Base-by-base conservation (phyloP, 495 filamentous ascomycete species). In the Cercophora sp. region DNA sequence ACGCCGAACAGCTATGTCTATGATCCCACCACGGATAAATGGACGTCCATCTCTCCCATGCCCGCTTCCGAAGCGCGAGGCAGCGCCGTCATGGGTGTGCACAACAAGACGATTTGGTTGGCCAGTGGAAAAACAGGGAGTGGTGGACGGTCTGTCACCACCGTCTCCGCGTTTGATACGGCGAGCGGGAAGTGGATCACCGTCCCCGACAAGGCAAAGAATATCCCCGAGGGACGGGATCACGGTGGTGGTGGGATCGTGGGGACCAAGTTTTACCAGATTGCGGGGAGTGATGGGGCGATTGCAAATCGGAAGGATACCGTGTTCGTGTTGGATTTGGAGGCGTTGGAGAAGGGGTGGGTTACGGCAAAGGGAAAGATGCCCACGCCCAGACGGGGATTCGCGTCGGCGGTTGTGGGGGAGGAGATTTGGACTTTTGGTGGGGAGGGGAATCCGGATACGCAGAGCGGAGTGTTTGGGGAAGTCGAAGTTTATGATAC, bases 401-500 rank as follows among this genome's bases (percentile, higher is more conserved):
- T 72, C 8, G 56, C 63, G 1, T 52, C 55, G 15, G 72, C 56
- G 0, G 61, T 59, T 3, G 53, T 74, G 4, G 64, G 56, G 16
- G 48, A 27, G 0, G 67, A 61, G 52, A 54, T 76, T 6, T 66
- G 65, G 11, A 66, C 68, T 0, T 71, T 77, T 47, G 72, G 73
- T 10, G 71, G 72, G 13, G 72, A 75, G 58, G 73, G 67, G 3
- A 72, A 76, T 39, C 48, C 50, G 9, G 56, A 49, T 4, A 52
- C 36, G 3, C 56, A 46, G 5, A 52, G 53, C 3, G 63, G 65
- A 1, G 63, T 68, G 18, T 66, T 56, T 35, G 60, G 59, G 16
- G 49, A 71, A 57, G 62, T 60, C 1, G 68, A 73, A 58, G 68
- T 61, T 5, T 75, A 68, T 44, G 65, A 73, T 54, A 60, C 60